These are phyloP conservation scores for Sugiyamaella qingdaonensis DNA, from an alignment of 805 yeast genomes.

Conservation along the genomic window DNA sequence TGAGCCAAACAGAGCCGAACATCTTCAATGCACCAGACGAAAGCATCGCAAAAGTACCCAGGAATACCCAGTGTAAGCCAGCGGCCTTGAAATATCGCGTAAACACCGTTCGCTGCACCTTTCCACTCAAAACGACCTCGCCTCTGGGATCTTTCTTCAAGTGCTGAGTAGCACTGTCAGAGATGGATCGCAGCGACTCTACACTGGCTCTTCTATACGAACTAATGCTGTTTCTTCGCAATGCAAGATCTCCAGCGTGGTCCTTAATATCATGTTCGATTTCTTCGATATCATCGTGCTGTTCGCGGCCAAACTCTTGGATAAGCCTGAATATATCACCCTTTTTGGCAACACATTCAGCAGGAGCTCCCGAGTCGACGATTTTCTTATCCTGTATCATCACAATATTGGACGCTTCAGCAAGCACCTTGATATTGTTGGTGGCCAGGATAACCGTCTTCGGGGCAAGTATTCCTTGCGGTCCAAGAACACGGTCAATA, in stretches of 20 bases:
- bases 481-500: constrained; percentile 66
- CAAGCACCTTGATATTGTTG: constrained; percentile 70
- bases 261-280: constrained; percentile 36
- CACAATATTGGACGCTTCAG: constrained; percentile 63
- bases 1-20: constrained; percentile 70
- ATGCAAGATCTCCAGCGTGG: neutral
- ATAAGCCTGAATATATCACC: constrained; percentile 43
- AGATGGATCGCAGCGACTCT: constrained; percentile 4
- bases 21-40: constrained; percentile 56
- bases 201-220: constrained; percentile 13
- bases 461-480: constrained; percentile 62
- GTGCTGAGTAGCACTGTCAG: constrained; percentile 9
- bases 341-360: constrained; percentile 46
- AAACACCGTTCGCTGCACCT: constrained; percentile 75
- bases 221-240: constrained; percentile 7
- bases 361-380: constrained; percentile 45
- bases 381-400: constrained; percentile 48
- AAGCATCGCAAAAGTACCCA: constrained; percentile 40
- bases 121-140: constrained; percentile 77
- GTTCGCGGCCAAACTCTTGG: constrained; percentile 60
- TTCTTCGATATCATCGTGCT: constrained; percentile 48
- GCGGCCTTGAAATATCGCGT: constrained; percentile 71
- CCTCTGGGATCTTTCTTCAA: constrained; percentile 4
- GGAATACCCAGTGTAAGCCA: constrained; percentile 36
- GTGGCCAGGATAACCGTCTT: constrained; percentile 78